Percentiles rank a stretch among this genome's conserved stretches.
Evolutionary conservation across 2,329 filamentous ascomycete genomes (phyloP).

Genomic region (Exophiala sp.): DNA sequence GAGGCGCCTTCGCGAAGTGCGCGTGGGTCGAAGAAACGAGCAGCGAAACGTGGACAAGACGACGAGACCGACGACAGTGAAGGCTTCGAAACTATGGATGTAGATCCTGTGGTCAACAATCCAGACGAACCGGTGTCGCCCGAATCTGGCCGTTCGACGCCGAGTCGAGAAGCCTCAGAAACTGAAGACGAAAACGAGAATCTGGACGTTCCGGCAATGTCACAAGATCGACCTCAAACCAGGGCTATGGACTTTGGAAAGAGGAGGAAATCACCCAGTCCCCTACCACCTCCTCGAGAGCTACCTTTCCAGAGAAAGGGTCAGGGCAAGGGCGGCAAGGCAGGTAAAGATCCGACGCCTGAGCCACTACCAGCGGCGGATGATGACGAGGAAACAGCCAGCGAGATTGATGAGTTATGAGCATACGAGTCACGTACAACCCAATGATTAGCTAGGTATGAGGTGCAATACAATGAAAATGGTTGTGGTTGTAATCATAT

Average conservation of each 20-base stretch:
- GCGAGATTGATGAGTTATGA: slow-evolving; percentile 28
- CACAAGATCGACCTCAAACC: slow-evolving; percentile 6
- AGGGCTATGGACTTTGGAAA: not conserved
- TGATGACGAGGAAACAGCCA: slow-evolving; percentile 25
- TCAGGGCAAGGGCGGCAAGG: not conserved
- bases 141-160: slow-evolving; percentile 7
- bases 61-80: slow-evolving; percentile 24
- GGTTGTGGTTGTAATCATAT: not conserved
- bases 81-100: slow-evolving; percentile 23
- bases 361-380: slow-evolving; percentile 21
- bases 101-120: slow-evolving; percentile 5
- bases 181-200: slow-evolving; percentile 18
- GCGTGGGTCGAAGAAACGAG: slow-evolving; percentile 16
- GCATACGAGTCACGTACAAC: too few relatives aligned
- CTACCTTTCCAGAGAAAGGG: slow-evolving; percentile 18
- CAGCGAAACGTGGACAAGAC: slow-evolving; percentile 12
- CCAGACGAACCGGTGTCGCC: slow-evolving; percentile 8
- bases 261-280: slow-evolving; percentile 4
- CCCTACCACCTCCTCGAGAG: slow-evolving; percentile 19
- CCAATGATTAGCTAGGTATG: not conserved
- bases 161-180: slow-evolving; percentile 6
- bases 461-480: too few relatives aligned
- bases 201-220: slow-evolving; percentile 2
- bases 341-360: not conserved
- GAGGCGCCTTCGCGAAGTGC: slow-evolving; percentile 28